phyloP scores from a whole-genome alignment of 1,284 basidiomycete species.

The Microbotryum saponariae region DNA sequence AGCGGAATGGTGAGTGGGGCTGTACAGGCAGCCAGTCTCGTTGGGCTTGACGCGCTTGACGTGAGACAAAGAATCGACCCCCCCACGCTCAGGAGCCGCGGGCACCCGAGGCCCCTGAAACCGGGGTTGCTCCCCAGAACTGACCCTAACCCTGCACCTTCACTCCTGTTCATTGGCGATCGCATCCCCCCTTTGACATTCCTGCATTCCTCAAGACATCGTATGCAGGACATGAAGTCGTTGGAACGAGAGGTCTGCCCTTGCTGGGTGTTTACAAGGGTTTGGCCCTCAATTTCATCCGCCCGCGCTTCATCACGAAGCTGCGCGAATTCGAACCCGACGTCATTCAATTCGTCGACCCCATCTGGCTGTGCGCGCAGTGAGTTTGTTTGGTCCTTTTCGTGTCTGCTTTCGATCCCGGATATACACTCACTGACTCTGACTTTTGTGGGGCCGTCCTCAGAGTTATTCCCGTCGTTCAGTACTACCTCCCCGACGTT shows the following conservation, averaged over 20 bases:
- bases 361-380: slow-evolving; percentile 51
- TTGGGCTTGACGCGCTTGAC: no score
- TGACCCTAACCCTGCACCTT: neutral
- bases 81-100: no score
- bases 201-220: slow-evolving; percentile 37
- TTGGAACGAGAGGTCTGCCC: slow-evolving; percentile 52
- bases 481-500: slow-evolving; percentile 42
- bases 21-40: no score
- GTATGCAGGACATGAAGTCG: slow-evolving; percentile 50
- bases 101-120: no score
- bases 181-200: no score
- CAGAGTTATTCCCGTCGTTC: slow-evolving; percentile 36
- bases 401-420: neutral
- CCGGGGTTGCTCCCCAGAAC: neutral
- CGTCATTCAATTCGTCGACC: slow-evolving; percentile 47
- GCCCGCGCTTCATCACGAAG: slow-evolving; percentile 49
- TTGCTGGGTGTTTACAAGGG: slow-evolving; percentile 46
- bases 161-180: no score
- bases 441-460: neutral
- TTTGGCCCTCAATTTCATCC: slow-evolving; percentile 52
- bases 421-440: slow-evolving; percentile 27
- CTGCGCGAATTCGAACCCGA: slow-evolving; percentile 48
- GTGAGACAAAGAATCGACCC: no score
- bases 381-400: neutral
- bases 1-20: slow-evolving; percentile 44